These are phyloP conservation scores for Keithomyces neogunnii DNA, from an alignment of 2,329 filamentous ascomycete species.

Conservation along the genomic window DNA sequence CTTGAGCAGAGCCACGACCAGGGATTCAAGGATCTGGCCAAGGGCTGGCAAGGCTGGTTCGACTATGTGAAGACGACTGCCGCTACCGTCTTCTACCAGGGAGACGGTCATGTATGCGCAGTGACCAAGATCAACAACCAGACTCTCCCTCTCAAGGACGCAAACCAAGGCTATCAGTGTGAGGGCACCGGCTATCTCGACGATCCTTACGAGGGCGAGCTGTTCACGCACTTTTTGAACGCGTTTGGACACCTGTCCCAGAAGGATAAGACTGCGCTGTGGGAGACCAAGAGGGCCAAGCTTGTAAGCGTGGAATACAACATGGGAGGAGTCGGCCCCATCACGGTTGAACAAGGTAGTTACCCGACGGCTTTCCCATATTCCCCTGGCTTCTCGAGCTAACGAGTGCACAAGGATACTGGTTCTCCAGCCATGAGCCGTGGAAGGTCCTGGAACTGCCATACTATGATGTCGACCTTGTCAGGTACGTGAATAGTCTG, in stretches of 20 bases:
- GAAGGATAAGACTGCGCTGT: conserved; percentile 25
- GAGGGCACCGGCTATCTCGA: conserved; percentile 25
- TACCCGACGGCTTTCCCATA: neutral
- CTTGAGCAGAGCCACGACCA: conserved; percentile 20
- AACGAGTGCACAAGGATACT: conserved; percentile 19
- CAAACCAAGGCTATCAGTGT: conserved; percentile 25
- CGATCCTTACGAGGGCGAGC: conserved; percentile 35
- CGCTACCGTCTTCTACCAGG: conserved; percentile 27
- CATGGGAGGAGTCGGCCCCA: conserved; percentile 26
- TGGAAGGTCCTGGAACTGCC: conserved; percentile 35
- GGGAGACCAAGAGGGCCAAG: conserved; percentile 29
- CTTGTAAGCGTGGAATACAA: conserved; percentile 28
- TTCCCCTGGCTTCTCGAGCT: neutral
- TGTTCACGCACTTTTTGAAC: conserved; percentile 31
- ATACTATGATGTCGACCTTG: conserved; percentile 31
- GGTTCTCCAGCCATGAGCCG: conserved; percentile 32
- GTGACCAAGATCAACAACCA: conserved; percentile 28
- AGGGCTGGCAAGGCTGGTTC: conserved; percentile 29
- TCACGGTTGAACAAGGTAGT: conserved; percentile 30
- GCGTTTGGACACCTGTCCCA: conserved; percentile 25
- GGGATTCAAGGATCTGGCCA: conserved; percentile 19
- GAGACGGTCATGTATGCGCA: conserved; percentile 29
- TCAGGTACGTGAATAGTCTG: conserved; percentile 16
- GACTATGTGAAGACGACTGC: conserved; percentile 29
- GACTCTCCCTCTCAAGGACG: conserved; percentile 18